Evolutionary conservation across 129 eudicot species (phyloP), one percentile per base, ranked within the genome.

Genomic region (Arctium lappa): DNA sequence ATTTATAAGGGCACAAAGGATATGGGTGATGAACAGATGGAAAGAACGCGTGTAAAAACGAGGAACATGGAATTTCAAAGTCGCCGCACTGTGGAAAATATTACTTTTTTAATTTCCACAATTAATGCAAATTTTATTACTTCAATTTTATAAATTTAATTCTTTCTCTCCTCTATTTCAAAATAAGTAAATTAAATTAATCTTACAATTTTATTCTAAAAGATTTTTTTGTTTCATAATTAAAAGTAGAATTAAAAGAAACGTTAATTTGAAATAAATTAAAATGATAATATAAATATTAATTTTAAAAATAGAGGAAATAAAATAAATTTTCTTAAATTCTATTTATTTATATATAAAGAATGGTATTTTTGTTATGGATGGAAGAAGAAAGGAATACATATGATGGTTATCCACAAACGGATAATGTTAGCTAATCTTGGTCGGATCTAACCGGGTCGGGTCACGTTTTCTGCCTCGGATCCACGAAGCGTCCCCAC

Each of bases 401-500:
- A 12, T 1, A 40, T 18, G 81, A 87, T 82, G 84, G 89, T 91
- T 91, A 91, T 91, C 96, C 96, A 84, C 37, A 76, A 65, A 70
- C 76, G 85, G 93, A 91, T 85, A 85, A 66, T 36, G 48, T 31
- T 70, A 80, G 85, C 91, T 70, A 88, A 72, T 74, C 16, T 77
- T 63, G 40, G 2, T 42, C 73, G 40, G 78, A 1, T 44, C 66
- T 56, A 60, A 42, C 68, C 69, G 87, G 84, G 84, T 84, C 84
- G 84, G 80, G 60, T 84, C 87, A 65, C n/a, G 46, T 79, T 79
- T 16, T 38, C 9, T 40, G 0, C 10, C 3, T 73, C 56, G 70
- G 76, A 62, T 63, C 50, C 16, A 42, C 37, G 73, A 84, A 74
- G 80, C 76, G 44, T 84, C 80, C 46, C 37, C 16, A 40, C 69